Evolutionary conservation across 169 alveolate genomes (phyloP).

Genomic region (Cryptosporidium muris): DNA sequence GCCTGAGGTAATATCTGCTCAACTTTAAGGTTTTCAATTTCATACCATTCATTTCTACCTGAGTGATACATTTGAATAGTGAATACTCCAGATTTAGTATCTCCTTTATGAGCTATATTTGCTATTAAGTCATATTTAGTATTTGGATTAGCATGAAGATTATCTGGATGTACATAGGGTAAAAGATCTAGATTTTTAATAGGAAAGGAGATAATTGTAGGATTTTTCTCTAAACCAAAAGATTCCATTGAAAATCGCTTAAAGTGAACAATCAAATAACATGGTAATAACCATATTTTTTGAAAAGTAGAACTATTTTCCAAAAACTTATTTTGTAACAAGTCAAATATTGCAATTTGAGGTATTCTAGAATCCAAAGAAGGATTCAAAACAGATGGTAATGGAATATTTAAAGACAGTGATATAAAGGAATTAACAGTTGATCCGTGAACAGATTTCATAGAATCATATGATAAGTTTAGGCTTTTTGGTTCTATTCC

Average conservation of each 20-base stretch:
- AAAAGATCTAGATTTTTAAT: constrained; percentile 88
- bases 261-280: constrained; percentile 89
- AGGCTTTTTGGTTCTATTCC: not conserved
- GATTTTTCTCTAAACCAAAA: constrained; percentile 96
- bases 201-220: constrained; percentile 98
- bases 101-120: constrained; percentile 95
- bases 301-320: constrained; percentile 7
- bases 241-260: constrained; percentile 94
- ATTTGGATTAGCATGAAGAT: constrained; percentile 77
- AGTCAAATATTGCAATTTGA: constrained; percentile 61
- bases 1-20: constrained; percentile 94
- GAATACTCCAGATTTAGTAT: constrained; percentile 91
- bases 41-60: constrained; percentile 95
- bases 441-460: not conserved
- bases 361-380: constrained; percentile 4
- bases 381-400: constrained; percentile 48
- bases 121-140: constrained; percentile 91
- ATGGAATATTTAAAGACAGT: constrained; percentile 14
- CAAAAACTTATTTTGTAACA: constrained; percentile 21
- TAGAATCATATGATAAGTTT: not conserved
- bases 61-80: constrained; percentile 87
- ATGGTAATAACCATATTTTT: constrained; percentile 84
- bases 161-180: constrained; percentile 79
- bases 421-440: not conserved
- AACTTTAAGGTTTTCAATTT: constrained; percentile 94